Conservation (phyloP, 257 asterid genomes). For the Ilex asprella region DNA sequence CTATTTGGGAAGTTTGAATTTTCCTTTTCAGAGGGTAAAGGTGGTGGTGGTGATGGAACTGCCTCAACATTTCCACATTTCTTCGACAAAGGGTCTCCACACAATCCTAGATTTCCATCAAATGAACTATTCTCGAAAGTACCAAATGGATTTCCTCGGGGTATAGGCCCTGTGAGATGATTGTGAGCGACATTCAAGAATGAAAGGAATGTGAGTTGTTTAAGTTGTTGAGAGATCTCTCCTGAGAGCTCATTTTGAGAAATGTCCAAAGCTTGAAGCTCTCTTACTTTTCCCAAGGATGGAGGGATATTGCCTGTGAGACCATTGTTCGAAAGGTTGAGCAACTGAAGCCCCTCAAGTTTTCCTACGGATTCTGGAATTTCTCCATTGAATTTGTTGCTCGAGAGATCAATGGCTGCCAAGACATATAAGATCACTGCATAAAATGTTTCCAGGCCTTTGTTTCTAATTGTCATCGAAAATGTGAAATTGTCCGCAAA, state of each 20-base stretch:
- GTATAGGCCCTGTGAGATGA: not conserved
- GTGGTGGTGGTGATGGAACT: not conserved
- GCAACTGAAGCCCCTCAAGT: not conserved
- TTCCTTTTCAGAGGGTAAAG: not conserved
- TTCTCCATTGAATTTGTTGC: not conserved
- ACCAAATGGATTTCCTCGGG: not conserved
- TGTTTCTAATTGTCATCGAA: not conserved
- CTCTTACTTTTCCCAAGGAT: not conserved
- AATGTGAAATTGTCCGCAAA: not conserved
- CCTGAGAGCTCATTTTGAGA: not conserved
- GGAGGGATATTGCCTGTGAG: not conserved
- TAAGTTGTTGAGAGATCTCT: not conserved
- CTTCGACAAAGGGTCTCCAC: not conserved
- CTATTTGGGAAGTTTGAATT: not conserved
- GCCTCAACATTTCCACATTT: not conserved
- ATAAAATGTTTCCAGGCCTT: not conserved
- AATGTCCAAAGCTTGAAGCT: not conserved
- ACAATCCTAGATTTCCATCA: not conserved
- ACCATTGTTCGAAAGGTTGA: not conserved
- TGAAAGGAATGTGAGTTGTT: not conserved
- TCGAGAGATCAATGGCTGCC: not conserved
- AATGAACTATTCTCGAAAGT: not conserved
- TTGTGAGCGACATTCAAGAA: not conserved
- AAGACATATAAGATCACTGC: not conserved
- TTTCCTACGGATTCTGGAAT: not conserved